Percentiles rank a stretch among this genome's conserved stretches.
phyloP scores from a whole-genome alignment of 2,329 filamentous ascomycete genomes.

The Paracoccidioides brasiliensis region DNA sequence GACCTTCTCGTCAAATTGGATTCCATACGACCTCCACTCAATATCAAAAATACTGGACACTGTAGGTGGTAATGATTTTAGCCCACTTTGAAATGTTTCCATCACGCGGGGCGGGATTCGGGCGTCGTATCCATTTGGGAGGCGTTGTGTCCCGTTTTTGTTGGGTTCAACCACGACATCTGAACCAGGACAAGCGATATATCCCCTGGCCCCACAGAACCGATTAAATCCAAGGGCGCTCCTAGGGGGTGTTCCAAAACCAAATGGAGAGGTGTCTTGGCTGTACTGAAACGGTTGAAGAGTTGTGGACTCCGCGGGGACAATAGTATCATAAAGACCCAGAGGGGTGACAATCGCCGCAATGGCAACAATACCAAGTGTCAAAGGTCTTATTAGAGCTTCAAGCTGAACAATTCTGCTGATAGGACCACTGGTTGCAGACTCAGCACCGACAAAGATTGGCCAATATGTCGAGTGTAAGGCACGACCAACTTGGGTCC shows the following conservation, averaged over 20 bases:
- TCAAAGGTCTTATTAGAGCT: constrained; percentile 16
- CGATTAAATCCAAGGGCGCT: constrained; percentile 22
- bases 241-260: constrained; percentile 27
- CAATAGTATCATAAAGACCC: constrained; percentile 32
- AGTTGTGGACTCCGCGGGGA: constrained; percentile 10
- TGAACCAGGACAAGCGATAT: constrained; percentile 16
- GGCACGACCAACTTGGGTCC: constrained; percentile 25
- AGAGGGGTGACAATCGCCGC: constrained; percentile 36
- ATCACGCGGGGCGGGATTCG: constrained; percentile 22
- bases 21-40: constrained; percentile 21
- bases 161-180: constrained; percentile 11
- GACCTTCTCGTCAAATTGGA: constrained; percentile 11
- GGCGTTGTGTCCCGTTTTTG: constrained; percentile 13
- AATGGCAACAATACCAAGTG: constrained; percentile 27
- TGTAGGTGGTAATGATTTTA: constrained; percentile 15
- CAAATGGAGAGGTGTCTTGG: constrained; percentile 26
- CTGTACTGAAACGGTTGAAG: constrained; percentile 26
- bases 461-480: constrained; percentile 34
- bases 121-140: constrained; percentile 19
- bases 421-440: constrained; percentile 20
- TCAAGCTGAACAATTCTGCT: constrained; percentile 16
- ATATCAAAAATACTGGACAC: constrained; percentile 36
- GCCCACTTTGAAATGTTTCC: constrained; percentile 29
- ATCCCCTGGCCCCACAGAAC: constrained; percentile 16
- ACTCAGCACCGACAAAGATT: constrained; percentile 28